Evolutionary conservation across 495 filamentous ascomycete genomes (phyloP), one percentile per base, ranked within the genome.

Genomic region (Geopyxis carbonaria): DNA sequence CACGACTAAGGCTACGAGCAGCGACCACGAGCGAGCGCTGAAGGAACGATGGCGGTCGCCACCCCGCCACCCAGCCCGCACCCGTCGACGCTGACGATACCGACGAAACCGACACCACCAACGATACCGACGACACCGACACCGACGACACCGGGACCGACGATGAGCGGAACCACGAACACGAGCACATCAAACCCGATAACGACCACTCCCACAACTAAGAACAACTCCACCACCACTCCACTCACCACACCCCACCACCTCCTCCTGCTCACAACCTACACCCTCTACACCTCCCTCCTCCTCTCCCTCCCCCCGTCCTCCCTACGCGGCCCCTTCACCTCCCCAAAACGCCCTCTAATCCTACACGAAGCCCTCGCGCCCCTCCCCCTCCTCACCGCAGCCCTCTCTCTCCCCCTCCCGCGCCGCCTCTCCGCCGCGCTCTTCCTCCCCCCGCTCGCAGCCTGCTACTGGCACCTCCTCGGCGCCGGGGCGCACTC

Each of bases 361-460:
- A 41, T 51, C 13, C 42, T 51, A 2, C 48, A 51, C 29, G 31
- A 50, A 6, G 15, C 31, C 11, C n/a, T 45, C 7, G n/a, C 43
- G n/a, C 46, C 48, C 4, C 27, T 29, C 8, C 13, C 22, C 21
- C 37, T 51, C 0, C 24, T 49, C n/a, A 14, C 39, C 11, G 8
- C 38, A 5, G 42, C 48, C 1, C 41, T 50, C 31, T 50, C 36
- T 11, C 33, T 50, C 24, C 48, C 45, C 3, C 20, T 22, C 5
- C 5, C 9, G 5, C 24, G 31, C 22, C 38, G 44, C 33, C 8
- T 39, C 29, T 33, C 24, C 10, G 30, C 46, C 3, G 34, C 48
- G 0, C 21, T 51, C 7, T 51, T 51, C 37, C 42, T 51, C 24
- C 46, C 48, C 0, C 41, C 37, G n/a, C 38, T 51, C 25, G 11